Evolutionary conservation across 2,329 filamentous ascomycete species (phyloP).

Genomic region (Annulohypoxylon truncatum): DNA sequence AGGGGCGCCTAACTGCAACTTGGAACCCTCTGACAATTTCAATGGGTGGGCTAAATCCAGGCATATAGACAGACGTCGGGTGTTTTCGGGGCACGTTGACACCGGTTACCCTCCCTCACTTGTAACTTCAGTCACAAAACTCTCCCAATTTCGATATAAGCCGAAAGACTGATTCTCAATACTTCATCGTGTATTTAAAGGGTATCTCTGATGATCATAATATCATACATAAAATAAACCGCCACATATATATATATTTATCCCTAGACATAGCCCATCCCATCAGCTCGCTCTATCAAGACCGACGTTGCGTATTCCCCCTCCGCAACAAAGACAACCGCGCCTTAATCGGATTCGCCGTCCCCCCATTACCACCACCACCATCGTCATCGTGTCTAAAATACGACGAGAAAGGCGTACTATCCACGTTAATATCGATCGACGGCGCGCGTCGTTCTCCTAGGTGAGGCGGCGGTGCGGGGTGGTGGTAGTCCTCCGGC

Average conservation of each 20-base stretch:
- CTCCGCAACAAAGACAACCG: background rate
- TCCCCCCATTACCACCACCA: too few relatives aligned
- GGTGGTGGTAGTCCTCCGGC: background rate
- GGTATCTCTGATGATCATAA: background rate
- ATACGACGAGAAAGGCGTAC: conserved; percentile 9
- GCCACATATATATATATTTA: background rate
- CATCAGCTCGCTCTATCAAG: background rate
- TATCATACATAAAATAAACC: background rate
- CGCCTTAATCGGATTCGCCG: background rate
- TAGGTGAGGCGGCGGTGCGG: background rate
- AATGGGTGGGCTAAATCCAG: too few relatives aligned
- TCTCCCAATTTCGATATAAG: too few relatives aligned
- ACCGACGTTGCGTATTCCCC: background rate
- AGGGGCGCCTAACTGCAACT: too few relatives aligned
- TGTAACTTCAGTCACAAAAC: too few relatives aligned
- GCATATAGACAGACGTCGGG: too few relatives aligned
- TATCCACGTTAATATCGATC: conserved; percentile 3
- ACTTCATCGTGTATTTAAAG: background rate
- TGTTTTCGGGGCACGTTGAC: too few relatives aligned
- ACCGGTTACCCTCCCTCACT: too few relatives aligned
- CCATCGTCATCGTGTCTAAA: background rate
- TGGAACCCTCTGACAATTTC: too few relatives aligned
- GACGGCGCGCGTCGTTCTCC: conserved; percentile 4
- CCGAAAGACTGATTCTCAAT: background rate
- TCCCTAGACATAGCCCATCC: background rate